Conservation (phyloP, 345 rosid genomes). For the Gossypium stocksii region DNA sequence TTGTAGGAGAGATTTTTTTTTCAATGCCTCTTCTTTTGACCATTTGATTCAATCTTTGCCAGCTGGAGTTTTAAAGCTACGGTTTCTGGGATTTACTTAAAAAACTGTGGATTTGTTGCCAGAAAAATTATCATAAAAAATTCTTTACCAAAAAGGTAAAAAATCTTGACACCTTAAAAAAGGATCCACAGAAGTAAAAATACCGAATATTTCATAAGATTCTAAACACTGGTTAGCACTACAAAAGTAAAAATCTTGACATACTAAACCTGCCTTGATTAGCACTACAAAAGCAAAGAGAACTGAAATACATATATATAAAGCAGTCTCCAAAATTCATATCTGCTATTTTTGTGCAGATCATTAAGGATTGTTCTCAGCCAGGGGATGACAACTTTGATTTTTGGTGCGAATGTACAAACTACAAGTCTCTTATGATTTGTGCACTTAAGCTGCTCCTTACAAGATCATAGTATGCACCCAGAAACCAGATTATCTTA, state of each 20-base stretch:
- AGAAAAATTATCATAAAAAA: neutral
- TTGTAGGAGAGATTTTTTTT: neutral
- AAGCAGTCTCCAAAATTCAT: neutral
- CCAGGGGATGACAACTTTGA: neutral
- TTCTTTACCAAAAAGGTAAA: neutral
- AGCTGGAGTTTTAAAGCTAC: neutral
- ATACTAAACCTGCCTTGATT: neutral
- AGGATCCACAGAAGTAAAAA: neutral
- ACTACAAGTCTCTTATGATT: neutral
- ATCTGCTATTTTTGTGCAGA: neutral
- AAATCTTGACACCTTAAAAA: neutral
- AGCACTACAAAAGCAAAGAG: neutral
- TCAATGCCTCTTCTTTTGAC: neutral
- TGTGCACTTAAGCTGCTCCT: neutral
- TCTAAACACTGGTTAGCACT: neutral
- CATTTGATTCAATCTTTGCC: no score
- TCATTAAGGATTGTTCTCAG: neutral
- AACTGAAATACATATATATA: neutral
- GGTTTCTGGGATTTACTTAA: neutral
- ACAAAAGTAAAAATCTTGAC: neutral
- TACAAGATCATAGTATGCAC: neutral
- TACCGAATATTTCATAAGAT: neutral
- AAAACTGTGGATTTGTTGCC: neutral
- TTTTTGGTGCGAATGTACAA: constrained; percentile 1
- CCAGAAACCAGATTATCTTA: neutral